A percentile compares a stretch with the other conserved stretches of the same genome.
Conservation (phyloP, 495 filamentous ascomycete genomes). For the Penicillium macrosclerotiorum region DNA sequence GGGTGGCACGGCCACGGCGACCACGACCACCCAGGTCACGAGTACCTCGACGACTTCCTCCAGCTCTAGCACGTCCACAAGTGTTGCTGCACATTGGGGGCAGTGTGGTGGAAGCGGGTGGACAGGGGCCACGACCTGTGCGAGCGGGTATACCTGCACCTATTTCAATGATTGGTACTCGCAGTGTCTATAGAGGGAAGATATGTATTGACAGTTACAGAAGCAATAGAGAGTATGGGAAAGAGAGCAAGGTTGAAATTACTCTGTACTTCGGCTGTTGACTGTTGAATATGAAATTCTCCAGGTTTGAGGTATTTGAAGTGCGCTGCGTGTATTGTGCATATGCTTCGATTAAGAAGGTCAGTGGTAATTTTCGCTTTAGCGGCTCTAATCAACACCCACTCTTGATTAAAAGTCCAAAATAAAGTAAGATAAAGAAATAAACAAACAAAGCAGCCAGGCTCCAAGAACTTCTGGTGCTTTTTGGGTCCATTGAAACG, state of each 20-base stretch:
- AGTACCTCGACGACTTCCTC: slow-evolving; percentile 25
- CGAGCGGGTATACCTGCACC: slow-evolving; percentile 43
- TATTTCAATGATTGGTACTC: slow-evolving; percentile 47
- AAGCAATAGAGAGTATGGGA: not conserved
- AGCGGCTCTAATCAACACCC: not conserved
- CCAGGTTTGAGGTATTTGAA: too few relatives aligned
- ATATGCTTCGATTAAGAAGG: not conserved
- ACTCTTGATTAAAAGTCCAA: too few relatives aligned
- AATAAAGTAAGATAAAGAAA: too few relatives aligned
- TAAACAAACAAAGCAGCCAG: too few relatives aligned
- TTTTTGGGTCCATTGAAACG: too few relatives aligned
- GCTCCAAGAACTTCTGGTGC: too few relatives aligned
- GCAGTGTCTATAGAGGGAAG: slow-evolving; percentile 40
- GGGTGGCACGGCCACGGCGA: slow-evolving; percentile 20
- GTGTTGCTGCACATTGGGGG: slow-evolving; percentile 41
- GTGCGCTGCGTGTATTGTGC: not conserved
- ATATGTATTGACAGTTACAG: too few relatives aligned
- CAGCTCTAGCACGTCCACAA: slow-evolving; percentile 18
- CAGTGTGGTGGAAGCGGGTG: slow-evolving; percentile 53
- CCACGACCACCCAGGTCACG: slow-evolving; percentile 29
- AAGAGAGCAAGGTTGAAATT: not conserved
- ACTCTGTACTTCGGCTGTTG: too few relatives aligned
- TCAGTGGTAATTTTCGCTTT: not conserved
- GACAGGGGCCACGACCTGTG: slow-evolving; percentile 47
- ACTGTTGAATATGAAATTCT: too few relatives aligned